Conservation (phyloP, 2,329 filamentous ascomycete species). For the Arthroderma sp. region DNA sequence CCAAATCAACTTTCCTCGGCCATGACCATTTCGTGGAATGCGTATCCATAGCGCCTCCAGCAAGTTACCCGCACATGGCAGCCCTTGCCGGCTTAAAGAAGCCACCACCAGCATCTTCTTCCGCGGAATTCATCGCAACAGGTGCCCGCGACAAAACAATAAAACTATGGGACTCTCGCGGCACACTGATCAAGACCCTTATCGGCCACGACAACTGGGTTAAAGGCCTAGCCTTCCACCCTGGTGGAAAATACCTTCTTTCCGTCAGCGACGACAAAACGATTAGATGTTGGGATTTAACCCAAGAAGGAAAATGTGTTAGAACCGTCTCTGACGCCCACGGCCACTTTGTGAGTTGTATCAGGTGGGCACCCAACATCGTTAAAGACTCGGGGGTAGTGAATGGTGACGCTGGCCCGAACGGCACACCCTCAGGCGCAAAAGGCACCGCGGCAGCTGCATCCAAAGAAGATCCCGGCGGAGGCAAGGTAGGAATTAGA, state of each 20-base stretch:
- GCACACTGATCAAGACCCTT: conserved; percentile 71
- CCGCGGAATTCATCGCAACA: conserved; percentile 79
- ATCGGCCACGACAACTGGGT: conserved; percentile 93
- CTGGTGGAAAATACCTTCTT: conserved; percentile 78
- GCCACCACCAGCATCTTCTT: conserved; percentile 56
- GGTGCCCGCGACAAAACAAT: conserved; percentile 85
- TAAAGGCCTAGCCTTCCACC: conserved; percentile 73
- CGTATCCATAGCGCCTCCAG: conserved; percentile 69
- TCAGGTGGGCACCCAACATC: conserved; percentile 74
- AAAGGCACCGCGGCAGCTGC: conserved; percentile 5
- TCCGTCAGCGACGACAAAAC: conserved; percentile 84
- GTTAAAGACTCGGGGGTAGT: conserved; percentile 42
- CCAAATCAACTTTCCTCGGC: conserved; percentile 66
- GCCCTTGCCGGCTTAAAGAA: conserved; percentile 71
- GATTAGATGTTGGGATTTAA: conserved; percentile 83
- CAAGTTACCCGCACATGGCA: conserved; percentile 65
- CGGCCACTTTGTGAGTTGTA: conserved; percentile 70
- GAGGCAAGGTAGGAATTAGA: conserved; percentile 47
- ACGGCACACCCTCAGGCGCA: conserved; percentile 8
- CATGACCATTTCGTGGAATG: conserved; percentile 82
- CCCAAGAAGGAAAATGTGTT: conserved; percentile 80
- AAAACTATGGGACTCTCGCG: conserved; percentile 74
- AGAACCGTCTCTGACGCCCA: conserved; percentile 67
- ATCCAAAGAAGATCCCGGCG: conserved; percentile 28
- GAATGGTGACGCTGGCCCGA: conserved; percentile 9